These are phyloP conservation scores for Boletus subcaerulescens DNA, from an alignment of 768 basidiomycete species.

Conservation along the genomic window DNA sequence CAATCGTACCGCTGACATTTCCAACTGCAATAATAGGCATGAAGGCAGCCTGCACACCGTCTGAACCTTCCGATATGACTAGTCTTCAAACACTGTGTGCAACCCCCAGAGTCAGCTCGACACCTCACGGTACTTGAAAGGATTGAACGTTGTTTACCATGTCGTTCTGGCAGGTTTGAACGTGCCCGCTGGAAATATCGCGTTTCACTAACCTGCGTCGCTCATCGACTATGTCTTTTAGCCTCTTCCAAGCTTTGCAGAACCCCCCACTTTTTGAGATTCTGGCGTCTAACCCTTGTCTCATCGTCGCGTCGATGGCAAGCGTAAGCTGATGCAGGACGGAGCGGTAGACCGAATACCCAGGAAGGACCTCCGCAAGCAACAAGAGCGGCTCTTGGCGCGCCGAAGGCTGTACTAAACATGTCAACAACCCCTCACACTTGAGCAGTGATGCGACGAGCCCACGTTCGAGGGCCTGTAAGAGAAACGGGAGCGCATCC, in stretches of 20 bases:
- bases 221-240: constrained; percentile 16
- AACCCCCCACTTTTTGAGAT: constrained; percentile 17
- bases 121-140: neutral
- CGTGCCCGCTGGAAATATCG: constrained; percentile 13
- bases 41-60: constrained; percentile 26
- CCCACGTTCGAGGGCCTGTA: constrained; percentile 19
- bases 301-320: constrained; percentile 5
- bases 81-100: constrained; percentile 21
- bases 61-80: constrained; percentile 15
- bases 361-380: constrained; percentile 19
- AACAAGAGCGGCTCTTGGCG: constrained; percentile 4
- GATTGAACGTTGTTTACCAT: constrained; percentile 5
- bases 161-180: constrained; percentile 31
- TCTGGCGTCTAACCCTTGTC: constrained; percentile 7
- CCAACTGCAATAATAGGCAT: constrained; percentile 27
- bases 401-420: constrained; percentile 9
- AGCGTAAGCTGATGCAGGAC: constrained; percentile 14
- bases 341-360: constrained; percentile 29
- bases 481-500: constrained; percentile 26
- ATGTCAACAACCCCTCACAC: constrained; percentile 17
- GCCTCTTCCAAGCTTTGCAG: constrained; percentile 22
- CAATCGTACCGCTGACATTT: constrained; percentile 29
- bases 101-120: neutral
- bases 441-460: constrained; percentile 25
- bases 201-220: constrained; percentile 18